Base-by-base conservation (phyloP, 768 basidiomycete species). In the Punctularia strigosozonata region DNA sequence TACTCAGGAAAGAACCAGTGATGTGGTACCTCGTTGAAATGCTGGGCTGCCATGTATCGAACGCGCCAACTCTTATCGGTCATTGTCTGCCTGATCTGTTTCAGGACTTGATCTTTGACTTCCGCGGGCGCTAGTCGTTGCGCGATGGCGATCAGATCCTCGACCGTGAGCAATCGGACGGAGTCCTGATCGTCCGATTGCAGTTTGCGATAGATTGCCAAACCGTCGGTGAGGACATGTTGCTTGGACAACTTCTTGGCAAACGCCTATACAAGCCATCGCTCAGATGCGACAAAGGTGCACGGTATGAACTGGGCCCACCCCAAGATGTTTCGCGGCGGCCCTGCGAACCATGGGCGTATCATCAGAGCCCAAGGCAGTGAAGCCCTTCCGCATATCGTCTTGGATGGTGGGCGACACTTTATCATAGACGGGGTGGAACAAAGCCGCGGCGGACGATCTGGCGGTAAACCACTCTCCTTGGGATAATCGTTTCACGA, bases 391-490 rank as follows among this genome's bases (percentile, higher is more conserved):
- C 45, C 92, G 75, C 50, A 98, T 63, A 28, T 98, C 94, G 40
- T 90, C 88, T 59, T 91, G 86, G 42, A 80, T 63, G 28, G 65
- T 50, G 12, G 78, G 61, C 2, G 82, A 73, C 17, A 82, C 84
- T 54, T 81, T 82, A 22, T 77, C 64, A 57, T 98, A 99, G 24
- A 89, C 86, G 10, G 90, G 80, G 13, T 90, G 75, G 60, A 86
- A 98, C 15, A 99, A 71, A 6, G 94, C 87, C 43, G 90, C 90
- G 26, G 94, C 86, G 18, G 94, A 97, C 28, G 90, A 95, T 41
- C 95, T 76, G 4, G 91, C 92, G 10, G 95, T 98, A 66, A 98
- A 98, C 95, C 95, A 99, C 62, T 98, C 94, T 42, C 92, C 95
- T 41, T 75, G 73, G 2, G 90, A 80, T 37, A 99, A 72, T 38